These are phyloP conservation scores for Xylariaceae sp. DNA, from an alignment of 2,329 filamentous ascomycete species.

Conservation along the genomic window DNA sequence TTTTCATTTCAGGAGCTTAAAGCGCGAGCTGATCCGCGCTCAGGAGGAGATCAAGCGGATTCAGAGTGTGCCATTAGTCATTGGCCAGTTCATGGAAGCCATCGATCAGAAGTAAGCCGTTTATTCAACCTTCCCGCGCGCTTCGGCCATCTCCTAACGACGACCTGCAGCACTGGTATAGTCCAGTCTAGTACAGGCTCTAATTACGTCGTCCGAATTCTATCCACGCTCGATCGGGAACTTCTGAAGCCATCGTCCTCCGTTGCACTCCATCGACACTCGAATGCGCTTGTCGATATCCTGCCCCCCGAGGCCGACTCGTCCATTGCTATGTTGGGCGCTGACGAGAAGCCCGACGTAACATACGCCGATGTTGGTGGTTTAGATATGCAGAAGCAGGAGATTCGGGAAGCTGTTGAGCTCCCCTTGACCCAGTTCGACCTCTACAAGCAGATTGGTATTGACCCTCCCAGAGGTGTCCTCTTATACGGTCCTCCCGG, in stretches of 20 bases:
- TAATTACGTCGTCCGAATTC: slow-evolving; percentile 97
- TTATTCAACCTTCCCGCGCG: background rate
- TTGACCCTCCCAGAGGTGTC: slow-evolving; percentile 94
- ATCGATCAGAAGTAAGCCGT: slow-evolving; percentile 89
- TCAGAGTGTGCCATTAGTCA: slow-evolving; percentile 94
- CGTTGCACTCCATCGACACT: slow-evolving; percentile 95
- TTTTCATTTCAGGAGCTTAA: slow-evolving; percentile 64
- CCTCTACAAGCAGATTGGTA: slow-evolving; percentile 98
- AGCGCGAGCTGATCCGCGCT: slow-evolving; percentile 91
- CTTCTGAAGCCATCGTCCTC: slow-evolving; percentile 96
- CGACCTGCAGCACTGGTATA: slow-evolving; percentile 72
- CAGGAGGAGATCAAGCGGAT: slow-evolving; percentile 99
- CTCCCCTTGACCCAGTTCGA: slow-evolving; percentile 95
- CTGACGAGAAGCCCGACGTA: slow-evolving; percentile 96
- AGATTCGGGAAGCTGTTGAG: slow-evolving; percentile 96
- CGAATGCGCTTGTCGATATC: slow-evolving; percentile 96
- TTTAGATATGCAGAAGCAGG: slow-evolving; percentile 99
- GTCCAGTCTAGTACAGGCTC: slow-evolving; percentile 97
- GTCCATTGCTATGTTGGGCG: slow-evolving; percentile 95
- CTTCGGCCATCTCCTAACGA: slow-evolving; percentile 2
- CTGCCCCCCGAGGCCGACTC: slow-evolving; percentile 98
- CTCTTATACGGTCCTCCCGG: slow-evolving; percentile 93
- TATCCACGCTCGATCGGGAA: slow-evolving; percentile 97
- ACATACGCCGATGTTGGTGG: slow-evolving; percentile 97
- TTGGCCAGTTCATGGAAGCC: slow-evolving; percentile 99